These are phyloP conservation scores for Hypericum perforatum DNA, from an alignment of 345 rosid genomes.

Conservation along the genomic window DNA sequence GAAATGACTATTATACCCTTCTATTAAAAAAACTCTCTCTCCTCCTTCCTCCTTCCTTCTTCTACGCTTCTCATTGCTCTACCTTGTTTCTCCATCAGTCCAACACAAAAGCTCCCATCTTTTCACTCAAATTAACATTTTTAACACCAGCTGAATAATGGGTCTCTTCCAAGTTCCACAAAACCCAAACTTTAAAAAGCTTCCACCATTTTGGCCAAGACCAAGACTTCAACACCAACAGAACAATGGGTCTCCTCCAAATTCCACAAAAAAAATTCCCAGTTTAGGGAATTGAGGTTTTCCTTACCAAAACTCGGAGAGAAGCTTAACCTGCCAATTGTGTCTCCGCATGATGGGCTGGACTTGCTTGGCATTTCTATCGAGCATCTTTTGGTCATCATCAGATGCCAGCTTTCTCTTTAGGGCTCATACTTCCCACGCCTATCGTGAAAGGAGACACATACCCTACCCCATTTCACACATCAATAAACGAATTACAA, in stretches of 20 bases:
- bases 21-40: too few relatives aligned
- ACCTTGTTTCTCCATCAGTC: too few relatives aligned
- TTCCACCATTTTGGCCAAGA: too few relatives aligned
- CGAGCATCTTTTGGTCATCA: constrained; percentile 54
- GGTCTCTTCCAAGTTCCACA: too few relatives aligned
- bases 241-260: too few relatives aligned
- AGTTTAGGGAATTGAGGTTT: not conserved
- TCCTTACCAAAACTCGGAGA: constrained; percentile 38
- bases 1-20: too few relatives aligned
- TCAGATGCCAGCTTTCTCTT: constrained; percentile 54
- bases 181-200: too few relatives aligned
- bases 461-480: constrained; percentile 27
- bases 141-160: too few relatives aligned
- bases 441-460: constrained; percentile 30
- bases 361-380: constrained; percentile 53
- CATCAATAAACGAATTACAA: constrained; percentile 29
- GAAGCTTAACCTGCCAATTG: constrained; percentile 47
- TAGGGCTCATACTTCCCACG: constrained; percentile 50
- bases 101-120: too few relatives aligned
- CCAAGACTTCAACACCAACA: too few relatives aligned
- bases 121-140: too few relatives aligned
- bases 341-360: constrained; percentile 48
- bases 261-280: constrained; percentile 19
- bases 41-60: too few relatives aligned
- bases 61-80: constrained; percentile 2